Percentiles rank a stretch among this genome's conserved stretches.
These are phyloP conservation scores for Basidioascus undulatus DNA, from an alignment of 768 basidiomycete species.

Conservation along the genomic window DNA sequence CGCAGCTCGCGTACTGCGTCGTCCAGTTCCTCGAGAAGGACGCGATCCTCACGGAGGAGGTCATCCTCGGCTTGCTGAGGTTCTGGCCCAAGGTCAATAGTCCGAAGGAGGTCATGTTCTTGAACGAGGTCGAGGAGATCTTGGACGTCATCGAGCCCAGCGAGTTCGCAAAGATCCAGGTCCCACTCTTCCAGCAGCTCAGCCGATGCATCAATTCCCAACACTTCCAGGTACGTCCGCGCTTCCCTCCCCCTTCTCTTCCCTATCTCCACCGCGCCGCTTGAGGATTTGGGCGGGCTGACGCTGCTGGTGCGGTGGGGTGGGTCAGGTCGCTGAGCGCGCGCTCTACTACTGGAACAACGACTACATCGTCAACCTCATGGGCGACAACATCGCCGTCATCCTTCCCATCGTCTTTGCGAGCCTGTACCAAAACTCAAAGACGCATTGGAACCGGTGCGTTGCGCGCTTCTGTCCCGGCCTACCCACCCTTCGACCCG, in stretches of 20 bases:
- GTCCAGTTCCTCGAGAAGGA: conserved; percentile 99
- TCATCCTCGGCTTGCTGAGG: conserved; percentile 81
- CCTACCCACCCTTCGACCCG: neutral
- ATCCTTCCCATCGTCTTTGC: conserved; percentile 94
- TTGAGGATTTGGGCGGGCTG: neutral
- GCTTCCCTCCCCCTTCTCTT: neutral
- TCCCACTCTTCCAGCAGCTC: conserved; percentile 76
- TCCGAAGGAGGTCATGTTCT: conserved; percentile 98
- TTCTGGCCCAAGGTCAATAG: conserved; percentile 99
- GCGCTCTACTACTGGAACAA: conserved; percentile 98
- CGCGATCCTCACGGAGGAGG: conserved; percentile 69
- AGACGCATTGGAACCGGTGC: conserved; percentile 95
- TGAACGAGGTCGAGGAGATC: conserved; percentile 97
- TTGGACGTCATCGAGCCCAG: conserved; percentile 89
- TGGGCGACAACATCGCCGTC: conserved; percentile 77
- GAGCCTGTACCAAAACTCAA: conserved; percentile 81
- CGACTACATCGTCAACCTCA: conserved; percentile 96
- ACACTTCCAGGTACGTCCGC: conserved; percentile 53
- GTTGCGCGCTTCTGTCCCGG: conserved; percentile 15
- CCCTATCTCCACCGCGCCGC: neutral
- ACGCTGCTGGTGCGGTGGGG: no score
- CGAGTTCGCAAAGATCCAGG: conserved; percentile 89
- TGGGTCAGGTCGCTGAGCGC: conserved; percentile 54
- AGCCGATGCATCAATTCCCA: conserved; percentile 95
- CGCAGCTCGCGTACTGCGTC: conserved; percentile 96